Percentiles rank a stretch among this genome's conserved stretches.
Evolutionary conservation across 2,329 filamentous ascomycete species (phyloP).

Genomic region (Lachnellula arida): DNA sequence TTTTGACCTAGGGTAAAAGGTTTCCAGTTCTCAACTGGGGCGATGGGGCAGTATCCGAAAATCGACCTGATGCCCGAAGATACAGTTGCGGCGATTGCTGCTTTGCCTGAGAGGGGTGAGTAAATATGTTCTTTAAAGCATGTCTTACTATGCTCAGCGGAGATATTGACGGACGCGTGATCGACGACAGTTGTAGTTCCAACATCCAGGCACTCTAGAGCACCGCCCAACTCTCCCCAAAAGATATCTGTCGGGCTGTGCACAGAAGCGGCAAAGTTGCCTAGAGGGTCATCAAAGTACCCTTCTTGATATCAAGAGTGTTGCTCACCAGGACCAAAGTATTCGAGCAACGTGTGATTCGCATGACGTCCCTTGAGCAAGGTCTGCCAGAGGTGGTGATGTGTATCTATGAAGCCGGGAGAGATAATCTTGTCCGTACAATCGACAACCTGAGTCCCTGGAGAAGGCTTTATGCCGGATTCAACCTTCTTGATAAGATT

Average conservation of each 20-base stretch:
- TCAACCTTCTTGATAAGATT: constrained; percentile 34
- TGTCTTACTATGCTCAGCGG: constrained; percentile 29
- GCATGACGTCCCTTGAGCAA: constrained; percentile 36
- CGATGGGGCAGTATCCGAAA: constrained; percentile 39
- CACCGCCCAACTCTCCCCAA: constrained; percentile 40
- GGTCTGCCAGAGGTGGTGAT: constrained; percentile 32
- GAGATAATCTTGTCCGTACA: constrained; percentile 34
- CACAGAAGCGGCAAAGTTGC: constrained; percentile 35
- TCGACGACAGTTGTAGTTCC: constrained; percentile 41
- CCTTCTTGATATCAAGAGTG: neutral
- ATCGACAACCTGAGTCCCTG: constrained; percentile 32
- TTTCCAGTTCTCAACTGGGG: constrained; percentile 29
- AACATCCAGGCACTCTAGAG: constrained; percentile 37
- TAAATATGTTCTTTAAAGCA: neutral
- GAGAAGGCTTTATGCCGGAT: constrained; percentile 19
- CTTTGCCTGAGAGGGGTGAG: constrained; percentile 21
- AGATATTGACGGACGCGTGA: constrained; percentile 34
- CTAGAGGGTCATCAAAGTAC: constrained; percentile 16
- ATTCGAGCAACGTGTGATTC: constrained; percentile 39
- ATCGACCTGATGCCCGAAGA: constrained; percentile 43
- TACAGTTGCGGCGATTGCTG: constrained; percentile 38
- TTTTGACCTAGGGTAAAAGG: constrained; percentile 27
- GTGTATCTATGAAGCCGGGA: constrained; percentile 36
- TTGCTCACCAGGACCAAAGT: constrained; percentile 35
- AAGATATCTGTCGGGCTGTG: constrained; percentile 41